These are phyloP conservation scores for Calonectria hongkongensis DNA, from an alignment of 2,329 filamentous ascomycete genomes.

Conservation along the genomic window DNA sequence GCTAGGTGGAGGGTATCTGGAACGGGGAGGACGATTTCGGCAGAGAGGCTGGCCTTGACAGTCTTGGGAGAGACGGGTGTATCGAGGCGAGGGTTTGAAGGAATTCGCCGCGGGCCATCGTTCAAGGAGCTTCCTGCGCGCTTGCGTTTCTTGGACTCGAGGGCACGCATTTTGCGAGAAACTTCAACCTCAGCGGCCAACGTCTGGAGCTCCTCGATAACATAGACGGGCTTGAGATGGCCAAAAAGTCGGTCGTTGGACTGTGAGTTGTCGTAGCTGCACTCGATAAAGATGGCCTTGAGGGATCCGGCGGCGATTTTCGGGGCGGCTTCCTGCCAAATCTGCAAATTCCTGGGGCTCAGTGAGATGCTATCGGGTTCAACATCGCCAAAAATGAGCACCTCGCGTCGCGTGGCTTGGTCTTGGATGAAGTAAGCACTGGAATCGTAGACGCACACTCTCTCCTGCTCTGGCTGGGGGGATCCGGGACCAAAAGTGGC, in stretches of 20 bases:
- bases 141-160: constrained; percentile 78
- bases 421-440: constrained; percentile 96
- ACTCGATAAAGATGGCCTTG: constrained; percentile 93
- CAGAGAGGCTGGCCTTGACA: constrained; percentile 54
- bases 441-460: constrained; percentile 85
- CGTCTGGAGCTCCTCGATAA: constrained; percentile 84
- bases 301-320: constrained; percentile 85
- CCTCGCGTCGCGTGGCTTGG: constrained; percentile 80
- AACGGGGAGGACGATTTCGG: constrained; percentile 43
- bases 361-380: constrained; percentile 92
- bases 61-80: constrained; percentile 73
- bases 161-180: constrained; percentile 61
- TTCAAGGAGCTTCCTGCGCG: constrained; percentile 63
- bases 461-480: constrained; percentile 63
- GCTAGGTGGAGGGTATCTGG: constrained; percentile 65
- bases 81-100: constrained; percentile 58
- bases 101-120: constrained; percentile 50
- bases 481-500: constrained; percentile 52
- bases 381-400: constrained; percentile 96
- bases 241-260: constrained; percentile 88
- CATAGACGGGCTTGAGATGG: constrained; percentile 88
- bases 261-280: constrained; percentile 90
- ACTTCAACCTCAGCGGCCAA: constrained; percentile 83
- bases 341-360: constrained; percentile 84
- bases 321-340: constrained; percentile 93